Conservation (phyloP, 73 alveolate genomes). For the Uronychia setigera region DNA sequence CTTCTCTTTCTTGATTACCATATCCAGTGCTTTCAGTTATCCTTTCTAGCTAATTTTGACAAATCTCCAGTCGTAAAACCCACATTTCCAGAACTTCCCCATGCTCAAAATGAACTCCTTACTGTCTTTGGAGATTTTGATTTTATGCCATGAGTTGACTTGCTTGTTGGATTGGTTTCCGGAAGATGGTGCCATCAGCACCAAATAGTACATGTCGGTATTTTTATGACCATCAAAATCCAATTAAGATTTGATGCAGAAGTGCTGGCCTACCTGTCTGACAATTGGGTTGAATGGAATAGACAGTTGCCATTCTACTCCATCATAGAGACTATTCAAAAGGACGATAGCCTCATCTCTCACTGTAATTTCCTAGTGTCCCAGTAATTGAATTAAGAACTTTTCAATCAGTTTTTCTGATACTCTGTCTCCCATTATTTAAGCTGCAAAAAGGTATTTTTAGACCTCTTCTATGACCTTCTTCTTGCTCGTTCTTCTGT, state of each 20-base stretch:
- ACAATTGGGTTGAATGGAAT: constrained; percentile 88
- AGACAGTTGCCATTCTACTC: constrained; percentile 94
- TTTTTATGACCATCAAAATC: constrained; percentile 31
- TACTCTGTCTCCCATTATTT: constrained; percentile 68
- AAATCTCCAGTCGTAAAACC: constrained; percentile 98
- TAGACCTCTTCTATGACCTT: constrained; percentile 39
- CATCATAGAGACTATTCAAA: constrained; percentile 96
- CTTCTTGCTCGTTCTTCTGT: background rate
- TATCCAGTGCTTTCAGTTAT: constrained; percentile 48
- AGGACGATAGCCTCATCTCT: constrained; percentile 92
- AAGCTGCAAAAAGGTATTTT: constrained; percentile 41
- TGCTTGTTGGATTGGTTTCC: background rate
- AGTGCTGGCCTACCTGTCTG: constrained; percentile 78
- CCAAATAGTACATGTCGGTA: constrained; percentile 19
- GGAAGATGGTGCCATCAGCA: constrained; percentile 26
- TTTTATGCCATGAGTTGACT: constrained; percentile 54
- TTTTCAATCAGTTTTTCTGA: constrained; percentile 77
- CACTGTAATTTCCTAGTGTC: constrained; percentile 70
- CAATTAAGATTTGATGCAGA: constrained; percentile 38
- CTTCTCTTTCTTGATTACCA: no score
- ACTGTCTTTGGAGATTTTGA: constrained; percentile 14
- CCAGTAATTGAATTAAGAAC: constrained; percentile 85
- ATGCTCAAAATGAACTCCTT: constrained; percentile 63
- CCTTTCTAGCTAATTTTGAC: constrained; percentile 74
- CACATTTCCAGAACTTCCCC: constrained; percentile 94